A percentile compares a stretch with the other conserved stretches of the same genome.
Evolutionary conservation across 441 rosid species (phyloP).

Genomic region (Hypseocharis bilobata): DNA sequence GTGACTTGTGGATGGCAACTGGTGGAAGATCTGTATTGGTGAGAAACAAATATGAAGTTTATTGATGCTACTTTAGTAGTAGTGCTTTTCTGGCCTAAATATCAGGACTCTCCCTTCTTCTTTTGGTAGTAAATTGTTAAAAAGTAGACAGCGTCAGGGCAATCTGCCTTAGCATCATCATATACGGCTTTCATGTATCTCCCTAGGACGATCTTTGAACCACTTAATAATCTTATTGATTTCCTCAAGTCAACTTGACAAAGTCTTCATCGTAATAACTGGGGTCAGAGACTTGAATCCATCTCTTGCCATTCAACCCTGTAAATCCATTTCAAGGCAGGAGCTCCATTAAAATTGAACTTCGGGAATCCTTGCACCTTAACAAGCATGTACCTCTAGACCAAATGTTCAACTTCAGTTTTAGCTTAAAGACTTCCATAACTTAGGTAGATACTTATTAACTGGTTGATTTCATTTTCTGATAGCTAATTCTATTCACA

Average conservation of each 20-base stretch:
- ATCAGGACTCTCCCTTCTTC: conserved; percentile 2
- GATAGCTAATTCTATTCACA: no score
- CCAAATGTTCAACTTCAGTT: conserved; percentile 2
- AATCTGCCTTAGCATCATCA: background rate
- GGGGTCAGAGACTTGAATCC: background rate
- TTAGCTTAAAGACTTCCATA: background rate
- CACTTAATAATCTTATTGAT: background rate
- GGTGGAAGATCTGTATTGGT: conserved; percentile 68
- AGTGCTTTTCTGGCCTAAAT: background rate
- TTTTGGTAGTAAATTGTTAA: background rate
- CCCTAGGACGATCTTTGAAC: background rate
- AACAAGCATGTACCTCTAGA: background rate
- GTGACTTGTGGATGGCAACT: conserved; percentile 68
- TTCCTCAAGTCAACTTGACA: conserved; percentile 1
- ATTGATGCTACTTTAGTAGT: conserved; percentile 10
- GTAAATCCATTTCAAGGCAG: background rate
- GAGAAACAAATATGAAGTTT: conserved; percentile 27
- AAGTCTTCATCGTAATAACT: background rate
- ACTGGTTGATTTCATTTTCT: background rate
- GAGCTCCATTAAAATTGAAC: background rate
- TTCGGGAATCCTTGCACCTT: background rate
- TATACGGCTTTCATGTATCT: background rate
- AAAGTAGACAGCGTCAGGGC: background rate
- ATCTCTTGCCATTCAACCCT: background rate
- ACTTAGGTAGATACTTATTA: background rate